These are phyloP conservation scores for Starmerella floris DNA, from an alignment of 805 yeast species.

Conservation along the genomic window DNA sequence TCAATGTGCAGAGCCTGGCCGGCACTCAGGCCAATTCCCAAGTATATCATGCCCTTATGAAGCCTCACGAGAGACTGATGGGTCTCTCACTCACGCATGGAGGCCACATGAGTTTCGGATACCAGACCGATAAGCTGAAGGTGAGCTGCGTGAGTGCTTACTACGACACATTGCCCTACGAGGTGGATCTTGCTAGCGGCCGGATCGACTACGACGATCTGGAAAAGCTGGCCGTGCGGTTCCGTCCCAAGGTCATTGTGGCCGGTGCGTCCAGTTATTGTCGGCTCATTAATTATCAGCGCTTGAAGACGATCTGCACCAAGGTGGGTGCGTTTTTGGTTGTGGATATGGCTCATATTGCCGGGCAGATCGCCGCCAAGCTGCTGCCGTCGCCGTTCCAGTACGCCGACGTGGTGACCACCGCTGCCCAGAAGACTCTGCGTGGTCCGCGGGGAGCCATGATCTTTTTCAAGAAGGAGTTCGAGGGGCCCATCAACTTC, in stretches of 20 bases:
- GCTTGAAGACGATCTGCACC: constrained; percentile 90
- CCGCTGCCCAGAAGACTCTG: constrained; percentile 95
- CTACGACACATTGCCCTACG: constrained; percentile 96
- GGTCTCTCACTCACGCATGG: constrained; percentile 97
- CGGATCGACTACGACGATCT: constrained; percentile 90
- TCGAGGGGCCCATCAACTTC: constrained; percentile 89
- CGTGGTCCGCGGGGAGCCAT: constrained; percentile 99
- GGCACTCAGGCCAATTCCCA: constrained; percentile 97
- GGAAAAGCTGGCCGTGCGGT: constrained; percentile 75
- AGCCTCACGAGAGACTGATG: constrained; percentile 93
- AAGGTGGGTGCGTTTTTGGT: constrained; percentile 90
- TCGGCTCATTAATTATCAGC: constrained; percentile 85
- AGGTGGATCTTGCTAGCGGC: constrained; percentile 83
- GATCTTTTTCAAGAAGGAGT: constrained; percentile 94
- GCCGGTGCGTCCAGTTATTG: constrained; percentile 98
- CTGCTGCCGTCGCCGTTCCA: constrained; percentile 93
- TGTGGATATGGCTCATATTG: constrained; percentile 97
- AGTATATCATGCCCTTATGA: constrained; percentile 88
- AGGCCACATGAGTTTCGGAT: constrained; percentile 97
- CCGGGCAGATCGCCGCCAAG: constrained; percentile 90
- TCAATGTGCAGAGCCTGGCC: constrained; percentile 87
- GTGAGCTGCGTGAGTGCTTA: constrained; percentile 91
- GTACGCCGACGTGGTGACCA: constrained; percentile 93
- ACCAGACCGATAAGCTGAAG: constrained; percentile 85
- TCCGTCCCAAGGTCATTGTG: constrained; percentile 89